Evolutionary conservation across 352 stramenopile genomes (phyloP).

Genomic region (Globisporangium ultimum): DNA sequence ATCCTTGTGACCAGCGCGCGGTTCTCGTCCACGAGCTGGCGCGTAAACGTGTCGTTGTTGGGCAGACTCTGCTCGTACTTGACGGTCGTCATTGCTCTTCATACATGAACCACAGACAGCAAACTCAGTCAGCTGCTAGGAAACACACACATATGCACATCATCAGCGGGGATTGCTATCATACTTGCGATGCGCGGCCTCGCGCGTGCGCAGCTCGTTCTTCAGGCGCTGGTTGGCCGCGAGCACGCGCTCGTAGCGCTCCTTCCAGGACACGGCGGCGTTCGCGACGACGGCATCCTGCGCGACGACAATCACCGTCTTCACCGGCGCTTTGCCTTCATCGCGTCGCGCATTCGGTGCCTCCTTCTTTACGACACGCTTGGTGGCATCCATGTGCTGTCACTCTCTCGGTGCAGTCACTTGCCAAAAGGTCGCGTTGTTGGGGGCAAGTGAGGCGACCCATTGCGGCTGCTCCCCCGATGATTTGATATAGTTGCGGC

Average conservation of each 20-base stretch:
- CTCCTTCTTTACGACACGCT: background rate
- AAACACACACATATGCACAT: conserved; percentile 6
- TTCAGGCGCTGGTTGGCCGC: conserved; percentile 33
- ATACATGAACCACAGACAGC: background rate
- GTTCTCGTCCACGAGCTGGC: conserved; percentile 65
- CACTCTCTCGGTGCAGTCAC: too few species aligned
- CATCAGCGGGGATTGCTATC: background rate
- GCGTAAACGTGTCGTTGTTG: conserved; percentile 66
- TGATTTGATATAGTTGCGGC: too few species aligned
- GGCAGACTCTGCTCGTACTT: conserved; percentile 52
- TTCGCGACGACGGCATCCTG: conserved; percentile 23
- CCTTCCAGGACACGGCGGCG: conserved; percentile 33
- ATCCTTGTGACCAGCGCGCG: conserved; percentile 30
- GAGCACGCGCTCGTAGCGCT: conserved; percentile 36
- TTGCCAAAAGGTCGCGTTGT: too few species aligned
- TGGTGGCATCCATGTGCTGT: too few species aligned
- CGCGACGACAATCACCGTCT: conserved; percentile 31
- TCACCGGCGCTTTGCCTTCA: conserved; percentile 1
- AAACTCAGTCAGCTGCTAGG: background rate
- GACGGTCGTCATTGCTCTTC: conserved; percentile 41
- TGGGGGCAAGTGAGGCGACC: too few species aligned
- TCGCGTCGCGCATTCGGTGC: conserved; percentile 5
- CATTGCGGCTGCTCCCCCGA: too few species aligned
- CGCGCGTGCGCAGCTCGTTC: conserved; percentile 22
- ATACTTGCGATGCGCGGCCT: conserved; percentile 36